Evolutionary conservation across 805 yeast genomes (phyloP).

Genomic region (Soucietia sequanensis): DNA sequence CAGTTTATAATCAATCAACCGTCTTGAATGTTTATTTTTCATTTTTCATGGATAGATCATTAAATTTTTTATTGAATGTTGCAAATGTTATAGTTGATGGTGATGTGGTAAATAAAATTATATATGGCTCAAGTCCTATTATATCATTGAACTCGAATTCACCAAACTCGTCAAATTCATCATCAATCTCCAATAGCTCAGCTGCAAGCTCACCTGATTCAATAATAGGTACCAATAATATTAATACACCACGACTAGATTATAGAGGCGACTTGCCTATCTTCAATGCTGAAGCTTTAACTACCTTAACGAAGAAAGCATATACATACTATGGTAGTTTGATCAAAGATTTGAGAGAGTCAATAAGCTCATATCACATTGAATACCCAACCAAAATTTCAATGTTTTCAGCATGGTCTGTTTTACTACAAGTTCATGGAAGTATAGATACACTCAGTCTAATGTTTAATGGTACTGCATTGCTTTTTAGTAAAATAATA

Average conservation of each 20-base stretch:
- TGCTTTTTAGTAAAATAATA: slow-evolving; percentile 25
- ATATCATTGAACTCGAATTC: not conserved
- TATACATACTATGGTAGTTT: slow-evolving; percentile 34
- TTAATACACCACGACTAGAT: not conserved
- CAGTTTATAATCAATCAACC: slow-evolving; percentile 26
- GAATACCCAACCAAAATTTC: slow-evolving; percentile 40
- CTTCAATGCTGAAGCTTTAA: slow-evolving; percentile 28
- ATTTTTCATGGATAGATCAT: slow-evolving; percentile 37
- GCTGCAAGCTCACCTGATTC: not conserved
- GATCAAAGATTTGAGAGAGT: slow-evolving; percentile 31
- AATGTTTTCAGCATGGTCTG: slow-evolving; percentile 34
- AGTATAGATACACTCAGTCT: slow-evolving; percentile 31
- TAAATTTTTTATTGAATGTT: slow-evolving; percentile 23
- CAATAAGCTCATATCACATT: slow-evolving; percentile 26
- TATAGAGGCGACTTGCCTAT: slow-evolving; percentile 10
- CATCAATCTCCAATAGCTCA: not conserved
- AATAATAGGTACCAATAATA: not conserved
- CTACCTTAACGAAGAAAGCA: slow-evolving; percentile 28
- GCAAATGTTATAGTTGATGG: slow-evolving; percentile 10
- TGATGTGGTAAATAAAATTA: not conserved
- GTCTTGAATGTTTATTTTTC: slow-evolving; percentile 29
- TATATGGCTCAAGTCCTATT: not conserved
- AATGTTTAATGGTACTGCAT: slow-evolving; percentile 34
- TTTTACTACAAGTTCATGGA: slow-evolving; percentile 31
- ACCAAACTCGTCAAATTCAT: not conserved